Conservation (phyloP, 345 rosid genomes). For the Aquilaria malaccensis region DNA sequence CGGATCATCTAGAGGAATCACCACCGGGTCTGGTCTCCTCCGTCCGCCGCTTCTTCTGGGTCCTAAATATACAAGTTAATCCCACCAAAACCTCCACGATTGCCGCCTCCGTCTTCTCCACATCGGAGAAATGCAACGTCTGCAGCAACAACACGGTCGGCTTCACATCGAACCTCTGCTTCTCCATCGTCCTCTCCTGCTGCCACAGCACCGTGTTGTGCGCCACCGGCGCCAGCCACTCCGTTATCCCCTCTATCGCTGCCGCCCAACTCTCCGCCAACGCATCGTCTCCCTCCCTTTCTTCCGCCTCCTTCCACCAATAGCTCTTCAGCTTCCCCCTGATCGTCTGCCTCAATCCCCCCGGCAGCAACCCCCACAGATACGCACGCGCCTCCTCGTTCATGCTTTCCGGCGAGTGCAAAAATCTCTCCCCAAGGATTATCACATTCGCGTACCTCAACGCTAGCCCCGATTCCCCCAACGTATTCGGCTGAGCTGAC, state of each 20-base stretch:
- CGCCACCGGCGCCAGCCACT: slow-evolving; percentile 46
- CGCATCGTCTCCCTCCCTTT: neutral
- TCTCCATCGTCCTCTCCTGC: slow-evolving; percentile 39
- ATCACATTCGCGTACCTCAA: slow-evolving; percentile 38
- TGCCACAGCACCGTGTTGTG: slow-evolving; percentile 50
- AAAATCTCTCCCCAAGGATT: slow-evolving; percentile 23
- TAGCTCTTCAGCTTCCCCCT: slow-evolving; percentile 26
- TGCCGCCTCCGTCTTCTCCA: slow-evolving; percentile 55
- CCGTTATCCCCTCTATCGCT: slow-evolving; percentile 30
- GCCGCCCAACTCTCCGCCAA: slow-evolving; percentile 37
- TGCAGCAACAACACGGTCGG: slow-evolving; percentile 37
- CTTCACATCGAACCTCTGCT: slow-evolving; percentile 29
- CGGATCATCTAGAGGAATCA: neutral
- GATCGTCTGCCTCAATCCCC: slow-evolving; percentile 21
- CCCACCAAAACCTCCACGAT: slow-evolving; percentile 49
- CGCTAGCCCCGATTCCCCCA: slow-evolving; percentile 45
- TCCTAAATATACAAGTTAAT: slow-evolving; percentile 35
- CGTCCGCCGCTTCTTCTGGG: slow-evolving; percentile 15
- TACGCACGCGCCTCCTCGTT: slow-evolving; percentile 26
- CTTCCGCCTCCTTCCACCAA: slow-evolving; percentile 11
- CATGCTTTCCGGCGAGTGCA: slow-evolving; percentile 17
- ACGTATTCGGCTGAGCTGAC: slow-evolving; percentile 23
- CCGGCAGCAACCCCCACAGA: slow-evolving; percentile 38
- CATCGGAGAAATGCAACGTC: slow-evolving; percentile 41
- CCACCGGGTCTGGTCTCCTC: neutral